Conservation (phyloP, 345 rosid species). For the Populus davidiana region DNA sequence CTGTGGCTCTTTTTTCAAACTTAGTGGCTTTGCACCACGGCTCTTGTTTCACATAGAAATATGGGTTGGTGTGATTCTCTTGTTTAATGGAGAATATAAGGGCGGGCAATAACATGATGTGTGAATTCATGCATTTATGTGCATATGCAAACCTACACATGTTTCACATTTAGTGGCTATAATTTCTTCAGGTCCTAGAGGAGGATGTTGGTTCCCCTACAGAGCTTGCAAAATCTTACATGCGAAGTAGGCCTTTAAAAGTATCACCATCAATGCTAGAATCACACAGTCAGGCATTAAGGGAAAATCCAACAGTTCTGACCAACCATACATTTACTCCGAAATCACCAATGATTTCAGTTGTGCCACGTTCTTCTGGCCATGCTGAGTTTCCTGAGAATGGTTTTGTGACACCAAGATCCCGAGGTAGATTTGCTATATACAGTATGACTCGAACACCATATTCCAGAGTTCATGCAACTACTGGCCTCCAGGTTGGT, state of each 20-base stretch:
- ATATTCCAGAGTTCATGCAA: constrained; percentile 61
- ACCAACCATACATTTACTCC: constrained; percentile 36
- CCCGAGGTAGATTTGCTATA: constrained; percentile 81
- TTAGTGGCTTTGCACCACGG: not conserved
- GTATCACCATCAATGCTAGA: constrained; percentile 55
- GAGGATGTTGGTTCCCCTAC: constrained; percentile 79
- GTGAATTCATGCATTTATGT: not conserved
- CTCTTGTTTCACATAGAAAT: not conserved
- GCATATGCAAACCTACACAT: not conserved
- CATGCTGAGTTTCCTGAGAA: constrained; percentile 46
- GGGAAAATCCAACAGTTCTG: constrained; percentile 44
- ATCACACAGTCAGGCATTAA: constrained; percentile 37
- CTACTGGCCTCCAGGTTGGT: constrained; percentile 51
- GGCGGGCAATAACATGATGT: not conserved
- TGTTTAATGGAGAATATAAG: not conserved
- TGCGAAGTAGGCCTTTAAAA: constrained; percentile 80
- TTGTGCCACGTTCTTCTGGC: constrained; percentile 50
- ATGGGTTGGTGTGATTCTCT: not conserved
- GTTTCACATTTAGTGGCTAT: constrained; percentile 22
- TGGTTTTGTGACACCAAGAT: constrained; percentile 73
- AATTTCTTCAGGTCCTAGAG: constrained; percentile 54
- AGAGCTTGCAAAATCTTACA: constrained; percentile 95
- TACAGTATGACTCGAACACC: constrained; percentile 91
- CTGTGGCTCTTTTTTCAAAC: not conserved
- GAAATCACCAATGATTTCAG: constrained; percentile 47